A percentile compares a stretch with the other conserved stretches of the same genome.
phyloP scores from a whole-genome alignment of 768 basidiomycete species.

The Pleurotus cornucopiae region DNA sequence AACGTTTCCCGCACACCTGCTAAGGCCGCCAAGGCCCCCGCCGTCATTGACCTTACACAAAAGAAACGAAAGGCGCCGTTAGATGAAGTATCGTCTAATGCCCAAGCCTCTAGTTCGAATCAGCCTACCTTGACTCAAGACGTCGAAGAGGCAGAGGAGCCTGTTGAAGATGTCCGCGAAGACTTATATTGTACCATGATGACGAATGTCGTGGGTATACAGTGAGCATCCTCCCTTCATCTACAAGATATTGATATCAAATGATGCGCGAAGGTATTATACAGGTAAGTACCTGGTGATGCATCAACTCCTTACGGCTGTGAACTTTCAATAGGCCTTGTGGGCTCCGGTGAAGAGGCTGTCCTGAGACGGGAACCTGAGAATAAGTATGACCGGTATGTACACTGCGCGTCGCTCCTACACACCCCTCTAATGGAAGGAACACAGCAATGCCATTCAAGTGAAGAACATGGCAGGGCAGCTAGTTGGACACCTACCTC shows the following conservation, averaged over 20 bases:
- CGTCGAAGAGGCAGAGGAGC: conserved; percentile 38
- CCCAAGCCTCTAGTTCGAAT: conserved; percentile 6
- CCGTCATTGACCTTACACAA: conserved; percentile 22
- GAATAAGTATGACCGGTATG: conserved; percentile 66
- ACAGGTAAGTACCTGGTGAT: neutral
- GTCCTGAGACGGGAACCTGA: conserved; percentile 58
- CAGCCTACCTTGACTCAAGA: conserved; percentile 21
- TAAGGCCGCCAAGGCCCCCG: conserved; percentile 12
- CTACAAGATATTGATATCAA: neutral
- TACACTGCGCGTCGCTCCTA: neutral
- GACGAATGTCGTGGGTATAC: conserved; percentile 75
- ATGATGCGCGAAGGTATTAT: conserved; percentile 31
- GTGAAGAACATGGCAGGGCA: conserved; percentile 70
- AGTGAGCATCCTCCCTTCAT: conserved; percentile 36
- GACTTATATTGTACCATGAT: conserved; percentile 62
- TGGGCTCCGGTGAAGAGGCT: conserved; percentile 78
- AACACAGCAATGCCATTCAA: conserved; percentile 67
- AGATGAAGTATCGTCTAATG: conserved; percentile 11
- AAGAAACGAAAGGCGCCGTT: conserved; percentile 41
- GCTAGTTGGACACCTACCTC: conserved; percentile 82
- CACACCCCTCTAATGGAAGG: neutral
- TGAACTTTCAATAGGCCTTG: conserved; percentile 51
- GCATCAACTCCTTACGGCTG: conserved; percentile 6
- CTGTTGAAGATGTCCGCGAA: conserved; percentile 49
- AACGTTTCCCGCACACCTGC: conserved; percentile 51